These are phyloP conservation scores for Coemansia sp. DNA, from an alignment of 192 early-diverging fungal species.

Conservation along the genomic window DNA sequence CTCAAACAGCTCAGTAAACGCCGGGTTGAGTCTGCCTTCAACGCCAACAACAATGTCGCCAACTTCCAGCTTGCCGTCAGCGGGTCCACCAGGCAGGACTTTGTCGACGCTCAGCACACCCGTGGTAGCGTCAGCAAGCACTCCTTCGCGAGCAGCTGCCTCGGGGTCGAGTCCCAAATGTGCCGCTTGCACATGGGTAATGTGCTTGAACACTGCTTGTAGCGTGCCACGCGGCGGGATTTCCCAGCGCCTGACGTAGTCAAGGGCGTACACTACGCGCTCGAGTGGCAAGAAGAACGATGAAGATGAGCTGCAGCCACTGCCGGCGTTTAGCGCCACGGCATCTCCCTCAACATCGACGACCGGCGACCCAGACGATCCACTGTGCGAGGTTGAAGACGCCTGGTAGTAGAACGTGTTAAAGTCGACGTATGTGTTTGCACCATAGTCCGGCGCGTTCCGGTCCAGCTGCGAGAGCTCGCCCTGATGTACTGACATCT, in stretches of 20 bases:
- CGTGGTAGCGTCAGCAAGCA: constrained; percentile 62
- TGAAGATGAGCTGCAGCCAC: constrained; percentile 55
- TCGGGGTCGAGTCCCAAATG: constrained; percentile 16
- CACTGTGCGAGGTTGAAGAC: constrained; percentile 65
- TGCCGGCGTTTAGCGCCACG: constrained; percentile 67
- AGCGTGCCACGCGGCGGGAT: constrained; percentile 74
- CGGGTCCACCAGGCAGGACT: constrained; percentile 72
- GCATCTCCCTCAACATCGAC: constrained; percentile 77
- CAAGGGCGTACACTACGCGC: constrained; percentile 67
- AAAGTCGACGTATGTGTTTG: constrained; percentile 61
- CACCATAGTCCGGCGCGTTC: constrained; percentile 66
- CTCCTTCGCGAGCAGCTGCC: constrained; percentile 56
- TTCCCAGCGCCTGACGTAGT: constrained; percentile 58
- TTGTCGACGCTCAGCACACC: constrained; percentile 70
- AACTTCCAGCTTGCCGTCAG: constrained; percentile 61
- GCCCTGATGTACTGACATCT: constrained; percentile 75
- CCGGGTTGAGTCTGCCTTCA: constrained; percentile 62
- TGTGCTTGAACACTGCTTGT: constrained; percentile 70
- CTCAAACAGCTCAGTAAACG: constrained; percentile 65
- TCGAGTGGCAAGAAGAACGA: constrained; percentile 75
- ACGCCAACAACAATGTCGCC: constrained; percentile 74
- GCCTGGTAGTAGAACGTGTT: constrained; percentile 84
- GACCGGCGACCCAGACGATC: constrained; percentile 77
- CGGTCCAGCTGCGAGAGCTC: constrained; percentile 75
- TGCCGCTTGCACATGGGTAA: constrained; percentile 62